Conservation (phyloP, 495 filamentous ascomycete genomes). For the Aspergillus sclerotiicarbonarius region DNA sequence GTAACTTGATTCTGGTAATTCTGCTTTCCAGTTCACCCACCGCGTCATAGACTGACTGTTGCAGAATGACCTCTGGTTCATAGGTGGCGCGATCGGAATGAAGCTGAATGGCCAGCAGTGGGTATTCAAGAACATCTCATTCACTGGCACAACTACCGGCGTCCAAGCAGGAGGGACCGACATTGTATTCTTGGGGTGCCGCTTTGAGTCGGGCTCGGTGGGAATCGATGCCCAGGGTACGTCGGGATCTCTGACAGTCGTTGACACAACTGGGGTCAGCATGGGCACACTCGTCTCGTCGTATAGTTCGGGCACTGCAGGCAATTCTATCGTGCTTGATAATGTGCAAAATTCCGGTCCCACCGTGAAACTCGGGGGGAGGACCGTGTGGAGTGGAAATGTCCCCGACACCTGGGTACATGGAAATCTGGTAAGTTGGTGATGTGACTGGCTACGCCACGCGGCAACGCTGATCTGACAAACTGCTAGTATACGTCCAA, state of each 20-base stretch:
- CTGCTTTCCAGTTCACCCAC: background rate
- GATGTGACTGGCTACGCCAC: background rate
- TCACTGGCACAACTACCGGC: slow-evolving; percentile 51
- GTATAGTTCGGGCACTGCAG: slow-evolving; percentile 15
- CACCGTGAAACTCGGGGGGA: slow-evolving; percentile 23
- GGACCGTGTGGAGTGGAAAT: slow-evolving; percentile 15
- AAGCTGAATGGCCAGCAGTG: slow-evolving; percentile 70
- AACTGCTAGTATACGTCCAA: slow-evolving; percentile 18
- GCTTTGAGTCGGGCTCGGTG: slow-evolving; percentile 22
- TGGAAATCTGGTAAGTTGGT: slow-evolving; percentile 25
- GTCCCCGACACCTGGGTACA: slow-evolving; percentile 31
- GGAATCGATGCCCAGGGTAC: slow-evolving; percentile 31
- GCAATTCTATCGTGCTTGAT: slow-evolving; percentile 29
- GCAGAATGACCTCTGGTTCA: slow-evolving; percentile 57
- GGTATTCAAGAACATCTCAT: slow-evolving; percentile 63
- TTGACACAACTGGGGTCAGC: slow-evolving; percentile 35
- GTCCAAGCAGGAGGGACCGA: slow-evolving; percentile 44
- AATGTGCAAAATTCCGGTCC: slow-evolving; percentile 24
- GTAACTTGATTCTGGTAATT: slow-evolving; percentile 33
- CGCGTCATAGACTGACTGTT: background rate
- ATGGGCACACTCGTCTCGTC: slow-evolving; percentile 43
- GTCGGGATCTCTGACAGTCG: slow-evolving; percentile 50
- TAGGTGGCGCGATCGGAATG: slow-evolving; percentile 59
- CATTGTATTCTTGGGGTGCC: slow-evolving; percentile 31
- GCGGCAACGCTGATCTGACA: background rate